Conservation (phyloP, 129 eudicot genomes). For the Saussurea involucrata region DNA sequence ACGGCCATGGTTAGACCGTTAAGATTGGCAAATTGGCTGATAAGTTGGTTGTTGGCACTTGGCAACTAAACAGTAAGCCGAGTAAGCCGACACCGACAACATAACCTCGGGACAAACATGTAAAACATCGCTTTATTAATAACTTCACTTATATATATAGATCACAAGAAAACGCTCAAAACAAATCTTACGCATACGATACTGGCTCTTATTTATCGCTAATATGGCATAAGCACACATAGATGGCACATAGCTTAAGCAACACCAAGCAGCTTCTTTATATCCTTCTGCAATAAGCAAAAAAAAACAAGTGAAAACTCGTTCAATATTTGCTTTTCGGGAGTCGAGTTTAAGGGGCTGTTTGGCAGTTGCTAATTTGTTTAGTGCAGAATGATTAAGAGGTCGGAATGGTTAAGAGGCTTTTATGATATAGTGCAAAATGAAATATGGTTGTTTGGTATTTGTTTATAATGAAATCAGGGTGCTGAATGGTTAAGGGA, state of each 20-base stretch:
- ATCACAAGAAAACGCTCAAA: neutral
- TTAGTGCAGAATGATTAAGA: too few relatives aligned
- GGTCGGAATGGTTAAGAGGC: too few relatives aligned
- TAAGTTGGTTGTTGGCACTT: neutral
- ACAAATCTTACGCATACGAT: slow-evolving; percentile 1
- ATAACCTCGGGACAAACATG: neutral
- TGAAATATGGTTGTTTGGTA: too few relatives aligned
- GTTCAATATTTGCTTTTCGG: neutral
- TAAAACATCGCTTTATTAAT: neutral
- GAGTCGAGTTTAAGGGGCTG: neutral
- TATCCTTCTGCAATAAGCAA: slow-evolving; percentile 63
- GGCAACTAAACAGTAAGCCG: neutral
- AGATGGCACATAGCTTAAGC: slow-evolving; percentile 26
- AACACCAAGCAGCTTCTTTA: slow-evolving; percentile 59
- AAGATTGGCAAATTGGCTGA: neutral
- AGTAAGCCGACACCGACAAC: neutral
- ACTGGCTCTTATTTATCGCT: slow-evolving; percentile 19
- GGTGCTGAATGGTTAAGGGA: too few relatives aligned
- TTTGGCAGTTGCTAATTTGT: too few relatives aligned
- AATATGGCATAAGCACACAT: neutral
- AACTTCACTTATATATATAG: neutral
- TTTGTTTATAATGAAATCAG: too few relatives aligned
- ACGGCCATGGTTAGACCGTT: too few relatives aligned
- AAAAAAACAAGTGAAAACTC: neutral
- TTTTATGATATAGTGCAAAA: too few relatives aligned